A percentile compares a stretch with the other conserved stretches of the same genome.
Evolutionary conservation across 2,329 filamentous ascomycete species (phyloP).

Genomic region (Colletotrichum viniferum): DNA sequence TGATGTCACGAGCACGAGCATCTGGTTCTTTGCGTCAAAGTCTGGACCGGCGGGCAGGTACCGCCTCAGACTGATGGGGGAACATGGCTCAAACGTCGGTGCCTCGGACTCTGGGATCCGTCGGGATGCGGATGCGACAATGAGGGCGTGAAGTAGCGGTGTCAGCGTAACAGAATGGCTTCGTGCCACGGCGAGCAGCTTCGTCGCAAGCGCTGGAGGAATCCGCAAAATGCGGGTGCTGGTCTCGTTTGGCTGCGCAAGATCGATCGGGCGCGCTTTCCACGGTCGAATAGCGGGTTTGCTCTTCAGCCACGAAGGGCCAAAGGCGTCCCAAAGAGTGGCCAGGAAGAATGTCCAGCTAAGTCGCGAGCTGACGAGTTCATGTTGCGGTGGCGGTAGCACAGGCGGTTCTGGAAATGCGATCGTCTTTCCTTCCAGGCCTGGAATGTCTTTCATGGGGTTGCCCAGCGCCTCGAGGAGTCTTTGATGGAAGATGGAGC

Average conservation of each 20-base stretch:
- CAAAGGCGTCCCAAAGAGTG: slow-evolving; percentile 43
- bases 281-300: slow-evolving; percentile 34
- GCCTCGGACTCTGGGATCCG: slow-evolving; percentile 38
- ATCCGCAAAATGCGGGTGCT: slow-evolving; percentile 42
- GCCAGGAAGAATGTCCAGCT: slow-evolving; percentile 45
- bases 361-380: slow-evolving; percentile 41
- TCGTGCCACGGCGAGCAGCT: slow-evolving; percentile 44
- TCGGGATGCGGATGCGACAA: slow-evolving; percentile 43
- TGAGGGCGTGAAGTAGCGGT: slow-evolving; percentile 50
- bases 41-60: slow-evolving; percentile 32
- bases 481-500: slow-evolving; percentile 51
- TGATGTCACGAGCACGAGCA: slow-evolving; percentile 46
- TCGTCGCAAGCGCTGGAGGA: slow-evolving; percentile 26
- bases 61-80: slow-evolving; percentile 50
- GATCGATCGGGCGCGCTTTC: slow-evolving; percentile 40
- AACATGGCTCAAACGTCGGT: slow-evolving; percentile 39
- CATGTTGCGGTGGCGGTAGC: slow-evolving; percentile 45
- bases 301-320: slow-evolving; percentile 41
- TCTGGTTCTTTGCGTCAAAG: slow-evolving; percentile 31
- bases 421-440: slow-evolving; percentile 25
- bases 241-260: slow-evolving; percentile 38
- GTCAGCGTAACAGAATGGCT: slow-evolving; percentile 50
- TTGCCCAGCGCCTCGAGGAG: slow-evolving; percentile 47
- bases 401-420: slow-evolving; percentile 31
- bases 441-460: background rate